phyloP scores from a whole-genome alignment of 768 basidiomycete species.

The Grammothele lineata region DNA sequence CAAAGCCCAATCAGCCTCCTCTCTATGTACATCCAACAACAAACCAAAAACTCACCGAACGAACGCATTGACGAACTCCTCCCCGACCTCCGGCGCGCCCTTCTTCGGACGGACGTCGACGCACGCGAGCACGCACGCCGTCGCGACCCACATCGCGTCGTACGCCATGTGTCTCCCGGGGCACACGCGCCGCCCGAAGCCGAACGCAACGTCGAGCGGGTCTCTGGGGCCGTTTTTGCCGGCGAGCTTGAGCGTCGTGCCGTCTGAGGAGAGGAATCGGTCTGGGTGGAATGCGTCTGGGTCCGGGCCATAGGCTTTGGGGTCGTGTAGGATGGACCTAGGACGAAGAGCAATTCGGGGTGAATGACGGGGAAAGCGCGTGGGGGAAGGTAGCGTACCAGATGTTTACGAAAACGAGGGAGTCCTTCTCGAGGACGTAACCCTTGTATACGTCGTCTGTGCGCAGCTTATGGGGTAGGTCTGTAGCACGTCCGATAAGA shows the following conservation, averaged over 20 bases:
- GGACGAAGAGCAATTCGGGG: not conserved
- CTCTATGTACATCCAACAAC: not conserved
- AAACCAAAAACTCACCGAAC: conserved; percentile 22
- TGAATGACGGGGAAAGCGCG: not conserved
- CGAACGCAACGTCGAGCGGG: conserved; percentile 12
- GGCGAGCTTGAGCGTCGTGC: too few species aligned
- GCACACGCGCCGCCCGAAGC: conserved; percentile 21
- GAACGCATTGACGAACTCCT: conserved; percentile 29
- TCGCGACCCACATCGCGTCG: conserved; percentile 20
- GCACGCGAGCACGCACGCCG: conserved; percentile 18
- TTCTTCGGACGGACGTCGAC: conserved; percentile 15
- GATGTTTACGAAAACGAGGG: conserved; percentile 18
- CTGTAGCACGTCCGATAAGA: too few species aligned
- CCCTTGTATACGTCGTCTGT: conserved; percentile 24
- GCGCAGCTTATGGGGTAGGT: conserved; percentile 19
- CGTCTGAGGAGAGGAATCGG: conserved; percentile 21
- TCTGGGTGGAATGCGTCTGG: conserved; percentile 33
- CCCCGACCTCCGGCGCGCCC: conserved; percentile 21
- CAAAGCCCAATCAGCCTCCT: not conserved
- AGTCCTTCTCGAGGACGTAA: conserved; percentile 23
- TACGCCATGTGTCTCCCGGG: conserved; percentile 22
- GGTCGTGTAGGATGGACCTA: conserved; percentile 45
- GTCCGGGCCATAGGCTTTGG: conserved; percentile 28
- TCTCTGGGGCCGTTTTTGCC: too few species aligned
- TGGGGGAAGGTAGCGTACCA: conserved; percentile 5